These are phyloP conservation scores for Protomyces macrosporus DNA, from an alignment of 1,139 yeast species.

Conservation along the genomic window DNA sequence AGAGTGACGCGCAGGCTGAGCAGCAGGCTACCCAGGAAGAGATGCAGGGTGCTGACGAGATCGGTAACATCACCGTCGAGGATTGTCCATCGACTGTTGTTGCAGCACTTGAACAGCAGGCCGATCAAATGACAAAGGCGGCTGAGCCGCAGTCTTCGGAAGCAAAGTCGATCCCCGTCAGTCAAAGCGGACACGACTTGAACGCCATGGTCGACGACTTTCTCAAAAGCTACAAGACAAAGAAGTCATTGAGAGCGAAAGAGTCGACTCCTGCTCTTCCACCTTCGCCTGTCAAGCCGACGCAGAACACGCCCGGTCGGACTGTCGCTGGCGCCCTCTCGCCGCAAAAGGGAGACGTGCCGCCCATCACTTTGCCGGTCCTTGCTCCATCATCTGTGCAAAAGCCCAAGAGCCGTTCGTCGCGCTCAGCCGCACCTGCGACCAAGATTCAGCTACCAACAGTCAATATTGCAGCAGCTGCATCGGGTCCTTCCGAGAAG, in stretches of 20 bases:
- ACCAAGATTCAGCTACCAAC: background rate
- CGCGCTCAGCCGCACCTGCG: constrained; percentile 8
- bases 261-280: background rate
- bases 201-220: constrained; percentile 6
- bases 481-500: background rate
- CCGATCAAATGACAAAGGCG: background rate
- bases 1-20: background rate
- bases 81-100: background rate
- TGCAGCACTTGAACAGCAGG: background rate
- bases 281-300: background rate
- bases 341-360: constrained; percentile 2
- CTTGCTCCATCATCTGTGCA: constrained; percentile 13
- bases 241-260: constrained; percentile 12
- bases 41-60: background rate
- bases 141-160: background rate
- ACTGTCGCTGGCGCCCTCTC: constrained; percentile 2
- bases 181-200: background rate
- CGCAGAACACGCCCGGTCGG: constrained; percentile 1
- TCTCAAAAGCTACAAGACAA: constrained; percentile 16
- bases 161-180: background rate
- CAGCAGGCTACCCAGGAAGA: background rate
- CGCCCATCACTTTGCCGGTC: background rate
- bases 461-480: background rate
- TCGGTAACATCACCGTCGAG: background rate
- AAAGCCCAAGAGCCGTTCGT: background rate